Conservation (phyloP, 1,284 basidiomycete species). For the Rhodotorula sp. region DNA sequence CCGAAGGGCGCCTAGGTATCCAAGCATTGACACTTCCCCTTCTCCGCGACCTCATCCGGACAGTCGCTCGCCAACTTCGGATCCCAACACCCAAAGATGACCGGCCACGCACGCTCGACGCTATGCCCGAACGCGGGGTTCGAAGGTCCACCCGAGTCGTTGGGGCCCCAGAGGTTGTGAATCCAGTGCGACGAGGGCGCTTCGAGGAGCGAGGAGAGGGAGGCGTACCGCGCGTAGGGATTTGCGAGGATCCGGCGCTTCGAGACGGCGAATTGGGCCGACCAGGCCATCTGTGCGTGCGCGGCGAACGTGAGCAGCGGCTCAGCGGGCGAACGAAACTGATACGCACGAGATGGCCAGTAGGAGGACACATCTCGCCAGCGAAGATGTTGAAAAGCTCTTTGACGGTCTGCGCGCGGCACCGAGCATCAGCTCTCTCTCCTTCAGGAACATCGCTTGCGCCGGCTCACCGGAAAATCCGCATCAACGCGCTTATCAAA, state of each 20-base stretch:
- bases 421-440: neutral
- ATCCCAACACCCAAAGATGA: constrained; percentile 40
- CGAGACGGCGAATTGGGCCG: constrained; percentile 37
- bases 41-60: constrained; percentile 26
- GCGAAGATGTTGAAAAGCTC: constrained; percentile 41
- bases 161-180: constrained; percentile 41
- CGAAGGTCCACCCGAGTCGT: constrained; percentile 39
- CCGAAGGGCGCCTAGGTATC: constrained; percentile 9
- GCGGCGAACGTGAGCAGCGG: too few relatives aligned
- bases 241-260: constrained; percentile 41
- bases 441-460: too few relatives aligned
- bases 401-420: constrained; percentile 2
- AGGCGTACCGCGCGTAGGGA: constrained; percentile 38
- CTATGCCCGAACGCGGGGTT: constrained; percentile 43
- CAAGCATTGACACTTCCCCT: constrained; percentile 39
- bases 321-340: too few relatives aligned
- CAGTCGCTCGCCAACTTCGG: constrained; percentile 37
- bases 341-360: constrained; percentile 27
- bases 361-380: constrained; percentile 38
- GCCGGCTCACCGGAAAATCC: constrained; percentile 6
- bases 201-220: constrained; percentile 29
- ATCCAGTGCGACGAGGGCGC: constrained; percentile 41
- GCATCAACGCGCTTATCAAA: constrained; percentile 20
- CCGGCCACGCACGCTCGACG: constrained; percentile 42
- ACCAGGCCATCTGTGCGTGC: constrained; percentile 21